Evolutionary conservation across 257 asterid species (phyloP).

Genomic region (Forsythia viridissima): DNA sequence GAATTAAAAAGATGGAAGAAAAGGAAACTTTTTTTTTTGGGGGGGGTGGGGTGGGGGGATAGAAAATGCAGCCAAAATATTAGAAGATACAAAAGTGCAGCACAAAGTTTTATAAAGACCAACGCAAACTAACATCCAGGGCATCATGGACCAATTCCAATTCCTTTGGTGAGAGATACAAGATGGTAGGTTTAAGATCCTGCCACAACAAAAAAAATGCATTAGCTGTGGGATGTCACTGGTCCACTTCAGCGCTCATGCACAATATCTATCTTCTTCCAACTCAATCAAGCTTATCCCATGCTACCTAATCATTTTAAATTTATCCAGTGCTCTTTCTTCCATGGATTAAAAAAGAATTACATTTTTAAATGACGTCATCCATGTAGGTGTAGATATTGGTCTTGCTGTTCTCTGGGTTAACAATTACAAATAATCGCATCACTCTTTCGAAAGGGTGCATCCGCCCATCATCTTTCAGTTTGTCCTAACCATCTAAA

Average conservation of each 20-base stretch:
- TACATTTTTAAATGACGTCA: too few relatives aligned
- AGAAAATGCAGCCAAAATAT: background rate
- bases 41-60: too few relatives aligned
- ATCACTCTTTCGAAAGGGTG: background rate
- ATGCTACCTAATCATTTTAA: background rate
- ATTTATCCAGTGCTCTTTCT: background rate
- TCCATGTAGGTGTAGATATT: background rate
- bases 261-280: background rate
- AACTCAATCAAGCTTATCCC: background rate
- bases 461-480: background rate
- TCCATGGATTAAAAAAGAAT: background rate
- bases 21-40: too few relatives aligned
- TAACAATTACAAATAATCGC: too few relatives aligned
- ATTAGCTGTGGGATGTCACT: background rate
- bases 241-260: background rate
- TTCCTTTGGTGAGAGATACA: slow-evolving; percentile 76
- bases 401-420: background rate
- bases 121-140: slow-evolving; percentile 56
- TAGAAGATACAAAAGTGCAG: background rate
- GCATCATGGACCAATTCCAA: slow-evolving; percentile 70
- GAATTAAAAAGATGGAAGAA: background rate
- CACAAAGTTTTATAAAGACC: background rate
- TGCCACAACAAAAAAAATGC: slow-evolving; percentile 33
- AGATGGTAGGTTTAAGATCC: slow-evolving; percentile 77
- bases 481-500: background rate